Conservation (phyloP, 2,329 filamentous ascomycete species). For the Cordyceps fumosorosea region DNA sequence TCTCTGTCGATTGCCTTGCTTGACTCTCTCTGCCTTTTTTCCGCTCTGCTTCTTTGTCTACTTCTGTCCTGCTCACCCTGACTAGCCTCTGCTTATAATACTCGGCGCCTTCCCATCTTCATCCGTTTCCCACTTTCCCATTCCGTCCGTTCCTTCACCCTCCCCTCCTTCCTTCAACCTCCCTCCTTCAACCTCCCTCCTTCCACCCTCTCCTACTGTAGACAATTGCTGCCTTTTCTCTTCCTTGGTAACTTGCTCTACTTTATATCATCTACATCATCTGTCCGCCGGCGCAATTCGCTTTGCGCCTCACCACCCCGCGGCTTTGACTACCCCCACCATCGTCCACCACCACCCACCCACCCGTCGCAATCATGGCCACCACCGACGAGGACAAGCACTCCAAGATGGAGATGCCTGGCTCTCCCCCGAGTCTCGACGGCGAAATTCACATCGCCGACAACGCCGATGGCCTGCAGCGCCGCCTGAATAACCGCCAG, state of each 20-base stretch:
- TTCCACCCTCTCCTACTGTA: not conserved
- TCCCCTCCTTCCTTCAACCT: not conserved
- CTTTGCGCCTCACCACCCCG: not conserved
- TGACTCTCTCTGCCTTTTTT: not conserved
- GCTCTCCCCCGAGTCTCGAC: conserved; percentile 21
- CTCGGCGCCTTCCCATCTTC: not conserved
- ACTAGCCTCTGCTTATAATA: conserved; percentile 2
- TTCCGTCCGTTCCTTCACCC: not conserved
- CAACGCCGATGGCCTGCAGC: conserved; percentile 35
- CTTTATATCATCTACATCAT: not conserved
- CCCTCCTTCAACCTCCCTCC: not conserved
- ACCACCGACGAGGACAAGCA: conserved; percentile 14
- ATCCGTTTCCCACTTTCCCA: not conserved
- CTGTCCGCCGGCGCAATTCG: not conserved
- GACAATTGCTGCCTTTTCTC: not conserved
- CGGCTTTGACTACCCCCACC: not conserved
- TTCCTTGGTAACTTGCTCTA: not conserved
- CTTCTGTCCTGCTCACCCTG: not conserved
- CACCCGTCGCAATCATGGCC: conserved; percentile 7
- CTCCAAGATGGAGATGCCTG: conserved; percentile 20
- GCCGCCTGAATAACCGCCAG: conserved; percentile 46
- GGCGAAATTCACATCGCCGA: conserved; percentile 20
- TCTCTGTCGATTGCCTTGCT: not conserved
- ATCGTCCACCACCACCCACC: not conserved
- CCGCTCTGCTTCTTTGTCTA: not conserved